Conservation (phyloP, 202 grass and related monocot genomes). For the Digitaria exilis region DNA sequence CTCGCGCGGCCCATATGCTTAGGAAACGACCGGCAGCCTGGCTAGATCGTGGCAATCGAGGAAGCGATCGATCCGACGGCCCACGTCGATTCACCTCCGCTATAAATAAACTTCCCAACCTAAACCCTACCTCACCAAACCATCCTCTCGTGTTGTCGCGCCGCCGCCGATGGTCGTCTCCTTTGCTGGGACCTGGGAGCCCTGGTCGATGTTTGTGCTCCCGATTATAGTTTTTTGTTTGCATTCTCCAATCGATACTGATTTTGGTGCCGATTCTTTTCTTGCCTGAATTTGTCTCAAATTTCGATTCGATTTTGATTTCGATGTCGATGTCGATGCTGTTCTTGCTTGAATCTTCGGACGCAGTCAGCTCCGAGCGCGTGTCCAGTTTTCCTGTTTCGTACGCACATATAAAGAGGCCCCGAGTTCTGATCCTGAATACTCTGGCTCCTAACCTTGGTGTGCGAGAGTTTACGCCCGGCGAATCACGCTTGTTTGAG, state of each 20-base stretch:
- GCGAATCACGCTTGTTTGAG: background rate
- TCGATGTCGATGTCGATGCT: too few species aligned
- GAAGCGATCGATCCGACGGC: background rate
- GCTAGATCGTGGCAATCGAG: background rate
- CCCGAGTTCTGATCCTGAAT: conserved; percentile 37
- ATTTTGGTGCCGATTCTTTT: background rate
- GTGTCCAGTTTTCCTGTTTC: background rate
- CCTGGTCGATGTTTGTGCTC: too few species aligned
- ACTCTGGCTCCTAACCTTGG: conserved; percentile 53
- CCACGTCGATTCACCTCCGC: background rate
- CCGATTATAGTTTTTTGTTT: too few species aligned
- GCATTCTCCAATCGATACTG: background rate
- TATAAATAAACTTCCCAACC: background rate
- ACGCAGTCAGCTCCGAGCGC: too few species aligned
- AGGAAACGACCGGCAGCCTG: too few species aligned
- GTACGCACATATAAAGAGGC: conserved; percentile 49
- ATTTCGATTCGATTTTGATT: too few species aligned
- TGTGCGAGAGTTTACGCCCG: background rate
- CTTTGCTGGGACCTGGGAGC: background rate
- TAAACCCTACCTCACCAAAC: background rate
- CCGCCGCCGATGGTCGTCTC: background rate
- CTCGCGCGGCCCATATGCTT: background rate
- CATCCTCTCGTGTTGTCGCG: too few species aligned
- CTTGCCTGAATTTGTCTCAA: too few species aligned
- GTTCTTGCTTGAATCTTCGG: too few species aligned